Evolutionary conservation across 129 eudicot species (phyloP).

Genomic region (Gnaphalium uliginosum): DNA sequence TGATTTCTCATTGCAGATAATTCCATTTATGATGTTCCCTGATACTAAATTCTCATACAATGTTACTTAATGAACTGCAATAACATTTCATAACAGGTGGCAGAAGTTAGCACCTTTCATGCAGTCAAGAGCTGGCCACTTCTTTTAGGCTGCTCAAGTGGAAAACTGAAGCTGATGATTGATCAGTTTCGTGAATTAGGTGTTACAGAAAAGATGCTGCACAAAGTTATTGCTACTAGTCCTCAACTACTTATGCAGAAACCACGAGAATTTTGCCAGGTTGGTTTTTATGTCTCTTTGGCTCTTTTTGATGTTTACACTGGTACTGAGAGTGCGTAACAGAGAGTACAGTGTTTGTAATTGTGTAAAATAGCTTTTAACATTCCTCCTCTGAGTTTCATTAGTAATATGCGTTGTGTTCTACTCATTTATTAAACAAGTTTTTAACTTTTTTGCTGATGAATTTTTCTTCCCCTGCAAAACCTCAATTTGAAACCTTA

Average conservation of each 20-base stretch:
- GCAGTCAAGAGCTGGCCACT: slow-evolving; percentile 69
- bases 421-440: slow-evolving; percentile 1
- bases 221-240: slow-evolving; percentile 57
- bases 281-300: slow-evolving; percentile 30
- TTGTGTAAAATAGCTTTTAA: neutral
- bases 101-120: slow-evolving; percentile 39
- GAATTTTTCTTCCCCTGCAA: neutral
- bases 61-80: slow-evolving; percentile 18
- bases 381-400: slow-evolving; percentile 1
- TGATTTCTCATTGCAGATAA: neutral
- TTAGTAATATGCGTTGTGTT: neutral
- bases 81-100: slow-evolving; percentile 50
- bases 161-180: slow-evolving; percentile 61
- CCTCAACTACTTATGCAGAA: slow-evolving; percentile 76
- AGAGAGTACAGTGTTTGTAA: neutral
- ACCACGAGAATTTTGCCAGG: slow-evolving; percentile 73
- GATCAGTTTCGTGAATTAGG: slow-evolving; percentile 54
- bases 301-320: neutral
- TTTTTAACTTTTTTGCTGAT: neutral
- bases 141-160: slow-evolving; percentile 66
- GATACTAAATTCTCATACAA: neutral
- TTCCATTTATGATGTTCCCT: neutral
- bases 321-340: neutral
- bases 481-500: neutral
- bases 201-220: slow-evolving; percentile 50